Percentiles rank a stretch among this genome's conserved stretches.
phyloP scores from a whole-genome alignment of 441 rosid species.

The Hura crepitans region DNA sequence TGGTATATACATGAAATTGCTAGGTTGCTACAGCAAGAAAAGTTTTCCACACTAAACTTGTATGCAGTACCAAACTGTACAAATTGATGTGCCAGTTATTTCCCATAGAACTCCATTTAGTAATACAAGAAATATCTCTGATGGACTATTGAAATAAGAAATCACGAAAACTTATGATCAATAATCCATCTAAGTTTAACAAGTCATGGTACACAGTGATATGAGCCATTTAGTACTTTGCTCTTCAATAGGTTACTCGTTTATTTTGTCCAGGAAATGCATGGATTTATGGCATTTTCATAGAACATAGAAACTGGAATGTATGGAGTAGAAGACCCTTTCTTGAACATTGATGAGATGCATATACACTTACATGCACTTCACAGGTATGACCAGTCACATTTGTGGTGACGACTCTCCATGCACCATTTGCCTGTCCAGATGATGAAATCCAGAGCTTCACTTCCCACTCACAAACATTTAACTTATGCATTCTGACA shows the following conservation, averaged over 20 bases:
- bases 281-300: not conserved
- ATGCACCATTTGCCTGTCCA: constrained; percentile 89
- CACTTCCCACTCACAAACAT: constrained; percentile 99
- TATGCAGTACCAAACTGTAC: not conserved
- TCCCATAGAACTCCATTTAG: not conserved
- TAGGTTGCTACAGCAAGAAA: constrained; percentile 7
- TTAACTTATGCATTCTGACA: constrained; percentile 85
- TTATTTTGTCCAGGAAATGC: not conserved
- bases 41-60: not conserved
- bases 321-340: constrained; percentile 9
- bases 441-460: constrained; percentile 86
- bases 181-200: constrained; percentile 8
- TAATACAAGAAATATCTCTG: not conserved
- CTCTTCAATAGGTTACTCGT: not conserved
- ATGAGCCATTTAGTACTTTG: not conserved
- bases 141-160: not conserved
- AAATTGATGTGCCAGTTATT: not conserved
- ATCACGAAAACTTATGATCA: not conserved
- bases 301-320: constrained; percentile 3
- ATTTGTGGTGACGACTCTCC: constrained; percentile 88
- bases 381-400: constrained; percentile 95
- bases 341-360: constrained; percentile 10
- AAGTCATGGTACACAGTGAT: not conserved
- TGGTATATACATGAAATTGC: not conserved
- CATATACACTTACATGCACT: constrained; percentile 68